Base-by-base conservation (phyloP, 2,329 filamentous ascomycete genomes). In the Botrytis medusae region DNA sequence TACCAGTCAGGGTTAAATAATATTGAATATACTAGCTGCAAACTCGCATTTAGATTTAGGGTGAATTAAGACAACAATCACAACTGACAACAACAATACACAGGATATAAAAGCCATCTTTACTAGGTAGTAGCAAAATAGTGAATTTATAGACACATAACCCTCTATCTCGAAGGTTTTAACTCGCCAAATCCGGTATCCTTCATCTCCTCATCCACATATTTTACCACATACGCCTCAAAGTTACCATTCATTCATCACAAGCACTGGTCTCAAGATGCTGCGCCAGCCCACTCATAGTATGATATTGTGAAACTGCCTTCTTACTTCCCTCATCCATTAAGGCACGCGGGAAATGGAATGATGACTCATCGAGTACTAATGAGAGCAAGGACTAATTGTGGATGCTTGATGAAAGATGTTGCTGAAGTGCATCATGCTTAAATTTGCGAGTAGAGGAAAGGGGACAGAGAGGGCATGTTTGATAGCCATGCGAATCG, bases 211-310 rank as follows among this genome's bases (percentile, higher is more conserved):
- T 72, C 70, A 37, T 74, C 48, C 34, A 74, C 70, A 71, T 72
- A 74, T 57, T 72, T 71, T 67, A 73, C 51, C 59, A 65, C 57
- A 60, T 46, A 46, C 46, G 32, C 60, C 20, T 42, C n/a, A 67
- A 72, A 69, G 60, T 72, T 70, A 32, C 64, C 29, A 48, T 72
- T 22, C 60, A 65, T 54, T 69, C 73, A 61, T 65, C 51, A 74
- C 73, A 74, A 67, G 73, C 70, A 70, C 70, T 65, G 59, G 67
- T 74, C 73, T 74, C 73, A 74, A 74, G 65, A 72, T 74, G 48
- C 57, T 74, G 70, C 65, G 65, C 71, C 42, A 71, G 67, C 46
- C 70, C 70, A 48, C 70, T 70, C 51, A 68, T 57, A 67, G 46
- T 73, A 54, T 65, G 70, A 70, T 72, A 72, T 48, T 74, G 70